Evolutionary conservation across 176 grass and related monocot species (phyloP).

Genomic region (Areca catechu): DNA sequence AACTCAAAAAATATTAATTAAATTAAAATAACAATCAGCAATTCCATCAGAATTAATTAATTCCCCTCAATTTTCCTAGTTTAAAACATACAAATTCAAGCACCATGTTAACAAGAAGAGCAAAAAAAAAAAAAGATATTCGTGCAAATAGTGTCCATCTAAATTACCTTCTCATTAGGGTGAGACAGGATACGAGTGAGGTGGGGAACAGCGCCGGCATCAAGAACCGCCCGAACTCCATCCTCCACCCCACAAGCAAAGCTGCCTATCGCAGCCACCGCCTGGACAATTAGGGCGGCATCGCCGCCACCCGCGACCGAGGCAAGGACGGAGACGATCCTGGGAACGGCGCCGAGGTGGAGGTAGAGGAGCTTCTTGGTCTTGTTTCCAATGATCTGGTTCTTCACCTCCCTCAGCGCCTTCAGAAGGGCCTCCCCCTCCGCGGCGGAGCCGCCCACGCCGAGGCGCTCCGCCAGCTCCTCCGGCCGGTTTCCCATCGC

Average conservation of each 20-base stretch:
- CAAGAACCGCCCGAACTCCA: conserved; percentile 66
- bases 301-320: conserved; percentile 21
- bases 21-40: no score
- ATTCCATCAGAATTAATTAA: no score
- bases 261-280: conserved; percentile 73
- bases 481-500: conserved; percentile 29
- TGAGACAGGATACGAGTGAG: conserved; percentile 70
- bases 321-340: conserved; percentile 54
- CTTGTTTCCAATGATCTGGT: conserved; percentile 97
- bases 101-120: no score
- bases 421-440: conserved; percentile 41
- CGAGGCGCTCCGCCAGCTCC: conserved; percentile 47
- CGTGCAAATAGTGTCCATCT: no score
- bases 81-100: no score
- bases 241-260: conserved; percentile 97
- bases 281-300: conserved; percentile 68
- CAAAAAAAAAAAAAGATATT: no score
- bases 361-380: conserved; percentile 96
- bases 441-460: conserved; percentile 21
- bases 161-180: conserved; percentile 64
- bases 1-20: no score
- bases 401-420: conserved; percentile 84
- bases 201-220: conserved; percentile 47
- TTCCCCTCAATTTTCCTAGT: no score
- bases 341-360: conserved; percentile 72